A percentile compares a stretch with the other conserved stretches of the same genome.
Evolutionary conservation across 2,329 filamentous ascomycete species (phyloP).

Genomic region (Stagonosporopsis tanaceti): DNA sequence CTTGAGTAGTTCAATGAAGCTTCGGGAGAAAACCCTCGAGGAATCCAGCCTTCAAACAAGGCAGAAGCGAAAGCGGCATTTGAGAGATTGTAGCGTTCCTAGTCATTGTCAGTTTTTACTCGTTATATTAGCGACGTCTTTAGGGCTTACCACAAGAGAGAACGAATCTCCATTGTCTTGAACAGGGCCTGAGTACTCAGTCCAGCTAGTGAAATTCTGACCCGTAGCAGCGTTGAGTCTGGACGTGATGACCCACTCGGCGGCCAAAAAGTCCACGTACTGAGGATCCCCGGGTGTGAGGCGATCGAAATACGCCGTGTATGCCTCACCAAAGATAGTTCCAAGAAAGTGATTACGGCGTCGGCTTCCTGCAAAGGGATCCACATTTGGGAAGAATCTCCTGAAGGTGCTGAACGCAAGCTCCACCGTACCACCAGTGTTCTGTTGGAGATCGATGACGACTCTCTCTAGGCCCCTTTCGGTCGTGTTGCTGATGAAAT

Average conservation of each 20-base stretch:
- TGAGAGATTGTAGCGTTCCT: conserved; percentile 29
- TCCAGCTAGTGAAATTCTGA: conserved; percentile 51
- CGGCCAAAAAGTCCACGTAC: neutral
- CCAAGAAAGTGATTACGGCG: conserved; percentile 50
- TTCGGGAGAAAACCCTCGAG: too few relatives aligned
- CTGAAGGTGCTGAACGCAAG: conserved; percentile 53
- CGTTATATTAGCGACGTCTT: too few relatives aligned
- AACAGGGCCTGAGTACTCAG: conserved; percentile 45
- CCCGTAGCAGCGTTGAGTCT: conserved; percentile 30
- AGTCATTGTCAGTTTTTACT: neutral
- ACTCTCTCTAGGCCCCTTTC: too few relatives aligned
- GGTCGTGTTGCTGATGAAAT: too few relatives aligned
- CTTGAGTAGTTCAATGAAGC: too few relatives aligned
- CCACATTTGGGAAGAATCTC: conserved; percentile 56
- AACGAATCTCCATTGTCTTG: conserved; percentile 45
- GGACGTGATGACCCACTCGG: conserved; percentile 28
- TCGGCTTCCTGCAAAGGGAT: conserved; percentile 53
- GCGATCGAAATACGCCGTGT: too few relatives aligned
- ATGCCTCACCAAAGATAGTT: too few relatives aligned
- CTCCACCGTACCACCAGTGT: conserved; percentile 60
- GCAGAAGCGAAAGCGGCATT: conserved; percentile 6
- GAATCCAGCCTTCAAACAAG: neutral
- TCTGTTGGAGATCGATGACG: conserved; percentile 38
- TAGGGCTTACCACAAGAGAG: conserved; percentile 35
- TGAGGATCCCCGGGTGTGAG: too few relatives aligned